These are phyloP conservation scores for Fusarium chuoi DNA, from an alignment of 2,329 filamentous ascomycete species.

Conservation along the genomic window DNA sequence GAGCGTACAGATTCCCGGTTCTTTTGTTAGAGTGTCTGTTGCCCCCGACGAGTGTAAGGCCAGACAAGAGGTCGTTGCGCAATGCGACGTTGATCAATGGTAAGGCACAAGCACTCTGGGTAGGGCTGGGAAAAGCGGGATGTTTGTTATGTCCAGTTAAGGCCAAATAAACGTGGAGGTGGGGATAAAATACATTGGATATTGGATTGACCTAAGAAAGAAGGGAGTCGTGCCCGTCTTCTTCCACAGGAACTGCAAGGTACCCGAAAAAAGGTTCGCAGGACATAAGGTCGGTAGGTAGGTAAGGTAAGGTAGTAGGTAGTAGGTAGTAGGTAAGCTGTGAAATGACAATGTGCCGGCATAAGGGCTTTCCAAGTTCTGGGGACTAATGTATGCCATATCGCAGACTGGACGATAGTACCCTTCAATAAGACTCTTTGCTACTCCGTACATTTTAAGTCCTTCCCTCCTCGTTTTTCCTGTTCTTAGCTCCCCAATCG, in stretches of 20 bases:
- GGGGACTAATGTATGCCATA: not conserved
- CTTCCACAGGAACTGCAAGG: not conserved
- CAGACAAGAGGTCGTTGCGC: slow-evolving; percentile 25
- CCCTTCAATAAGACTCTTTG: not conserved
- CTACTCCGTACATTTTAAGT: not conserved
- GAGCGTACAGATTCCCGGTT: not conserved
- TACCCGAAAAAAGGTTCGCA: slow-evolving; percentile 8
- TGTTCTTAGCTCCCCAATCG: not conserved
- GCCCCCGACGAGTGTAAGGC: not conserved
- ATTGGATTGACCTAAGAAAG: not conserved
- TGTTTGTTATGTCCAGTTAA: slow-evolving; percentile 14
- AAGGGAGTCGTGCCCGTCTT: not conserved
- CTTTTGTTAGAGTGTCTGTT: not conserved
- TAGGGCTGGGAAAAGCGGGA: slow-evolving; percentile 35
- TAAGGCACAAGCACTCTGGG: slow-evolving; percentile 20
- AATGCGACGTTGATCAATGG: slow-evolving; percentile 19
- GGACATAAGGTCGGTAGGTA: not conserved
- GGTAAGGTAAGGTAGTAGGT: not conserved
- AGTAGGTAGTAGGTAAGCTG: not conserved
- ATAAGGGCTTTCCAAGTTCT: slow-evolving; percentile 1
- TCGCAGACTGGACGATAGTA: not conserved
- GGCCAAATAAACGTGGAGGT: slow-evolving; percentile 23
- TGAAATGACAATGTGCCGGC: not conserved
- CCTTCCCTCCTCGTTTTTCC: not conserved
- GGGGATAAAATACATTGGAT: slow-evolving; percentile 2